Evolutionary conservation across 257 asterid species (phyloP).

Genomic region (Orobanche coerulescens): DNA sequence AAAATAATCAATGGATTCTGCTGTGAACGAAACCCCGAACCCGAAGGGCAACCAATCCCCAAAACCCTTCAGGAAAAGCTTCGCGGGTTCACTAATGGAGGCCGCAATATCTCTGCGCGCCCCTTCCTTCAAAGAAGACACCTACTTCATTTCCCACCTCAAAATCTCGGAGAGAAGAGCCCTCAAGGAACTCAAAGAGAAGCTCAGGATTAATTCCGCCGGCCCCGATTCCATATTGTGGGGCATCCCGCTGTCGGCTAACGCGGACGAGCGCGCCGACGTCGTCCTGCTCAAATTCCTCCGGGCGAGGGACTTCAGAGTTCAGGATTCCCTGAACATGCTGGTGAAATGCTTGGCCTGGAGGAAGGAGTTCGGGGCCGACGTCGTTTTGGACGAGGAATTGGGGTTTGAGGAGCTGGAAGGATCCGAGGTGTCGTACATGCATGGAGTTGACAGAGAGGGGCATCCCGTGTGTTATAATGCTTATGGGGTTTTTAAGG

Average conservation of each 20-base stretch:
- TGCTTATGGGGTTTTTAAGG: constrained; percentile 78
- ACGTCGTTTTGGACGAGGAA: constrained; percentile 57
- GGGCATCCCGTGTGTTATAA: constrained; percentile 93
- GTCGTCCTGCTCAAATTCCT: constrained; percentile 79
- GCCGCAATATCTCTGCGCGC: constrained; percentile 44
- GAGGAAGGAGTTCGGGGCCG: constrained; percentile 69
- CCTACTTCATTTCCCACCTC: constrained; percentile 64
- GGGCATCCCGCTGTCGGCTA: constrained; percentile 47
- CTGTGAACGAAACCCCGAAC: not conserved
- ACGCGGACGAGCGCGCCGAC: constrained; percentile 51
- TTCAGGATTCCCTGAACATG: constrained; percentile 54
- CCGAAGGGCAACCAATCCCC: constrained; percentile 7
- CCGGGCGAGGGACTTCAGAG: constrained; percentile 76
- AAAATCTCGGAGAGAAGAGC: constrained; percentile 61
- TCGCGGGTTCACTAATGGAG: constrained; percentile 53
- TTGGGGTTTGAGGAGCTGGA: constrained; percentile 82
- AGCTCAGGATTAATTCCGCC: constrained; percentile 29
- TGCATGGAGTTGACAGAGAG: constrained; percentile 54
- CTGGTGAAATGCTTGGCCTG: constrained; percentile 49
- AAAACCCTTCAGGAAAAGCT: constrained; percentile 35
- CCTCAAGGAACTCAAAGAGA: constrained; percentile 55
- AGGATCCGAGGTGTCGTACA: constrained; percentile 65
- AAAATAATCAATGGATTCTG: not conserved
- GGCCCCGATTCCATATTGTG: constrained; percentile 55
- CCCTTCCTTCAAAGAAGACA: constrained; percentile 82